Conservation (phyloP, 768 basidiomycete species). For the Mycena amicta region DNA sequence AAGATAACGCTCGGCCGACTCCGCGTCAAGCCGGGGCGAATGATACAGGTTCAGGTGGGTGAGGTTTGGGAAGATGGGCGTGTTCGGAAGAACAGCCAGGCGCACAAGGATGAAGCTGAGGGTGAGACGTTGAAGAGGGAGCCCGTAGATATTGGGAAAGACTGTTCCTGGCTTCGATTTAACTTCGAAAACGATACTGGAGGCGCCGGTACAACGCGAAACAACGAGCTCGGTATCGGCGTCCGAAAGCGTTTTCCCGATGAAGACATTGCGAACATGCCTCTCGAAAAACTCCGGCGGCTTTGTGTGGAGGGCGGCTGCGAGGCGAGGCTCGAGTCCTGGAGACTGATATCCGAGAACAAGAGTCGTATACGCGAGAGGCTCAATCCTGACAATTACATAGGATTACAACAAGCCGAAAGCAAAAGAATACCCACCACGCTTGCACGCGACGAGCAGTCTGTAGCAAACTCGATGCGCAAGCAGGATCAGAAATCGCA, state of each 20-base stretch:
- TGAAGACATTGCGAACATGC: neutral
- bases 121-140: neutral
- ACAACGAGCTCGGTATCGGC: neutral
- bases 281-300: neutral
- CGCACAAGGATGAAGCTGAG: neutral
- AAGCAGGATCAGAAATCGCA: neutral
- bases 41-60: neutral
- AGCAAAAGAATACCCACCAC: neutral
- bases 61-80: neutral
- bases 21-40: neutral
- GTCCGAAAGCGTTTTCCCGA: neutral
- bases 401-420: too few relatives aligned
- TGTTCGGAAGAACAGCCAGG: neutral
- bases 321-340: neutral
- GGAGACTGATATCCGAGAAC: neutral
- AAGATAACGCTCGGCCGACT: neutral
- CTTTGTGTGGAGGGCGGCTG: neutral
- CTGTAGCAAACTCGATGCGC: neutral
- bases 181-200: neutral
- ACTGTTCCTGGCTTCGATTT: neutral
- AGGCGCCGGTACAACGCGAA: neutral
- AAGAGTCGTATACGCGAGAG: neutral
- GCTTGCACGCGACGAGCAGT: neutral
- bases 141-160: neutral
- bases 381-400: conserved; percentile 1